These are phyloP conservation scores for Exophiala calicioides DNA, from an alignment of 2,329 filamentous ascomycete genomes.

Conservation along the genomic window DNA sequence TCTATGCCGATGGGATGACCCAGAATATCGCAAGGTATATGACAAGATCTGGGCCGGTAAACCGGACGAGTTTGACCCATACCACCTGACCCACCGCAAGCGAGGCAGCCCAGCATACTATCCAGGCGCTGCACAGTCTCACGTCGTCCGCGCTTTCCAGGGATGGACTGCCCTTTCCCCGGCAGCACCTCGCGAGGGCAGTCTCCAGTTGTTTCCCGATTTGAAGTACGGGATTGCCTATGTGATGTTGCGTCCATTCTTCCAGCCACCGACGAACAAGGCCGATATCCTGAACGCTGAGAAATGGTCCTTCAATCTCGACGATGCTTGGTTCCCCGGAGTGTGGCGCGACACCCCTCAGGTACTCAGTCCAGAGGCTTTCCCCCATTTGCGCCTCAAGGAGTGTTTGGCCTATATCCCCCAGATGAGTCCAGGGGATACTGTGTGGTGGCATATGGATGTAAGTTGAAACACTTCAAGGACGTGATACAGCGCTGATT, in stretches of 20 bases:
- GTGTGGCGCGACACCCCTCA: constrained; percentile 38
- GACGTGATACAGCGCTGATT: not conserved
- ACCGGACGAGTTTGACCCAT: constrained; percentile 40
- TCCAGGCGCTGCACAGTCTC: constrained; percentile 39
- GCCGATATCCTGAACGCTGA: constrained; percentile 38
- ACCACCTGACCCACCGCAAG: constrained; percentile 40
- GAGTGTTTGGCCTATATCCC: constrained; percentile 44
- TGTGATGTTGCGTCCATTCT: constrained; percentile 45
- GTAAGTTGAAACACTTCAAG: not conserved
- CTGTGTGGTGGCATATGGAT: constrained; percentile 46
- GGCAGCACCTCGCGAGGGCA: constrained; percentile 39
- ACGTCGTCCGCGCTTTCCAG: constrained; percentile 43
- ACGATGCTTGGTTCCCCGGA: constrained; percentile 41
- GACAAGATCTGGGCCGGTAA: constrained; percentile 39
- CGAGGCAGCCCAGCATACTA: constrained; percentile 32
- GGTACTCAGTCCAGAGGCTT: constrained; percentile 35
- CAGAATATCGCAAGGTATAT: constrained; percentile 41
- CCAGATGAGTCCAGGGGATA: constrained; percentile 41
- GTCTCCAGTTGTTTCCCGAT: constrained; percentile 44
- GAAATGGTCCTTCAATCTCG: constrained; percentile 40
- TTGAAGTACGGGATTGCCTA: constrained; percentile 41
- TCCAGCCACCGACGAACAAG: constrained; percentile 36
- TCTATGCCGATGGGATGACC: constrained; percentile 46
- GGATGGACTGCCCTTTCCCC: constrained; percentile 47
- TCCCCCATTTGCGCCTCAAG: constrained; percentile 43